phyloP scores from a whole-genome alignment of 768 basidiomycete genomes.

The Bullera alba region DNA sequence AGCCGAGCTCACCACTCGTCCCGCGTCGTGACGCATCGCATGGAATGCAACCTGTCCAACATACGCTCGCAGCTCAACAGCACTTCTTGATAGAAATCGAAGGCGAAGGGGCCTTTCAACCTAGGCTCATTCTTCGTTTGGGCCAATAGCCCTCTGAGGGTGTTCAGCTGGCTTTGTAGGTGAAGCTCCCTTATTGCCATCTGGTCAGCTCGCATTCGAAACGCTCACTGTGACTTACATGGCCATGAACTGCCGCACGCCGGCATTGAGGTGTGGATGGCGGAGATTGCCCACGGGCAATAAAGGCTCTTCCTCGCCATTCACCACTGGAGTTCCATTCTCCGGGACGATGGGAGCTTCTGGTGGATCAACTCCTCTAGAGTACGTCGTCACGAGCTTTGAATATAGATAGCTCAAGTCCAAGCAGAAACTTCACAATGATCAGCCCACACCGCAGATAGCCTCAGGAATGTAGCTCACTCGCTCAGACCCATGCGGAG shows the following conservation, averaged over 20 bases:
- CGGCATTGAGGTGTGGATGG: conserved; percentile 23
- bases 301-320: conserved; percentile 42
- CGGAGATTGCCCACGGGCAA: conserved; percentile 6
- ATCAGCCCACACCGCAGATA: background rate
- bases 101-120: conserved; percentile 90
- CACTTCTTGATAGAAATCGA: conserved; percentile 62
- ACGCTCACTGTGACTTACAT: conserved; percentile 58
- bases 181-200: conserved; percentile 79
- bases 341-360: no score
- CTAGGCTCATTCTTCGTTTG: conserved; percentile 91
- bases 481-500: conserved; percentile 78
- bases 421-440: conserved; percentile 57
- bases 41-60: conserved; percentile 68
- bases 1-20: conserved; percentile 68
- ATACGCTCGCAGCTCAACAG: conserved; percentile 44
- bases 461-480: conserved; percentile 49
- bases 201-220: background rate
- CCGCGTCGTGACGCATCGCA: conserved; percentile 92
- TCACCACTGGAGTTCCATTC: conserved; percentile 2
- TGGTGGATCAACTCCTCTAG: conserved; percentile 44
- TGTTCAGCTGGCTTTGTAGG: conserved; percentile 81
- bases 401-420: conserved; percentile 95
- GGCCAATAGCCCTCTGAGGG: conserved; percentile 72
- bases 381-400: conserved; percentile 78
- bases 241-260: conserved; percentile 68